Evolutionary conservation across 177 flowering plant genomes (phyloP).

Genomic region (Tripterygium wilfordii): DNA sequence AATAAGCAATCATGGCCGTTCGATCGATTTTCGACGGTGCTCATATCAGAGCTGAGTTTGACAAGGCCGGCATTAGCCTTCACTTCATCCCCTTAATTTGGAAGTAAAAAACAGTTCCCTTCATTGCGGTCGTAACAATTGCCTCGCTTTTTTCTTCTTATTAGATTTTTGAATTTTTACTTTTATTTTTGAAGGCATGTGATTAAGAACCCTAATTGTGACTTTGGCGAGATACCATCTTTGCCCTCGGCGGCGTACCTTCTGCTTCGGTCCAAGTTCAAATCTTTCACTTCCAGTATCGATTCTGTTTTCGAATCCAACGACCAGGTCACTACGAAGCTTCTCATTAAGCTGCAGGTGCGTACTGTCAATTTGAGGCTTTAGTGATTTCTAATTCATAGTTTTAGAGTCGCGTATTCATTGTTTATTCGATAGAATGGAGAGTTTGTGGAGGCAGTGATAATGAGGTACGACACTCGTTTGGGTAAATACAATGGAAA

Average conservation of each 20-base stretch:
- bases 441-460: constrained; percentile 84
- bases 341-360: constrained; percentile 82
- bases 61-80: constrained; percentile 47
- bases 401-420: too few species aligned
- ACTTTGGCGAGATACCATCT: constrained; percentile 61
- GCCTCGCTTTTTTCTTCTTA: not conserved
- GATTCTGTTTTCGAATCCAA: constrained; percentile 53
- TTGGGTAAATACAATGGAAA: constrained; percentile 76
- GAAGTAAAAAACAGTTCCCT: constrained; percentile 43
- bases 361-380: not conserved
- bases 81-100: constrained; percentile 67
- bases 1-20: not conserved
- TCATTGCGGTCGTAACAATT: not conserved
- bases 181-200: constrained; percentile 29
- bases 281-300: constrained; percentile 50
- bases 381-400: too few species aligned
- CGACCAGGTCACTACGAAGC: constrained; percentile 83
- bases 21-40: constrained; percentile 72
- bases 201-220: constrained; percentile 54
- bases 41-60: constrained; percentile 48
- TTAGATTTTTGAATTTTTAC: constrained; percentile 1
- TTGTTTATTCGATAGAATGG: constrained; percentile 54
- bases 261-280: constrained; percentile 49
- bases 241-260: constrained; percentile 66
- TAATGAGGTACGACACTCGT: constrained; percentile 92